A percentile compares a stretch with the other conserved stretches of the same genome.
These are phyloP conservation scores for Trebouxia gelatinosa DNA, from an alignment of 163 green algal genomes.

Conservation along the genomic window DNA sequence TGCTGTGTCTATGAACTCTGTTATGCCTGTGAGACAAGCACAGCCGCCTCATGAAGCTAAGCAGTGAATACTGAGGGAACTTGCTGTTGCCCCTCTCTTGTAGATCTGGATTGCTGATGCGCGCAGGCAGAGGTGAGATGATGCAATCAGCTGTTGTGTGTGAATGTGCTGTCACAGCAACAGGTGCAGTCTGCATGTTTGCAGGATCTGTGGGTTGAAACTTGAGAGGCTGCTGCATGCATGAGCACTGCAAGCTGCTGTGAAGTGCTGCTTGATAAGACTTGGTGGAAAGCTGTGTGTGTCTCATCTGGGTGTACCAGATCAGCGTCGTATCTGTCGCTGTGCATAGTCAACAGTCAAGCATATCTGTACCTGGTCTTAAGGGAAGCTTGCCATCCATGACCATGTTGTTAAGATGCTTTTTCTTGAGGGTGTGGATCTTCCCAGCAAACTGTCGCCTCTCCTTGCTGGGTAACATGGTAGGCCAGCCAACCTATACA, in stretches of 20 bases:
- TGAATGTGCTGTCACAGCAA: background rate
- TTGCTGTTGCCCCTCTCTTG: no score
- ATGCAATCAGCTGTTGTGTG: background rate
- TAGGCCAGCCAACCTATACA: conserved; percentile 50
- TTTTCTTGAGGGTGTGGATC: conserved; percentile 18
- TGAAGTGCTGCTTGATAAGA: no score
- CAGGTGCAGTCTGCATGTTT: background rate
- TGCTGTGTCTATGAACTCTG: conserved; percentile 53
- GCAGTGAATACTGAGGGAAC: no score
- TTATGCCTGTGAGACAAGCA: conserved; percentile 28
- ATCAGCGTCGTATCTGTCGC: no score
- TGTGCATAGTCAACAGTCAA: no score
- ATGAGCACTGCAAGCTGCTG: background rate
- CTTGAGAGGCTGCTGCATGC: background rate
- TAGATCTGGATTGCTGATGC: no score
- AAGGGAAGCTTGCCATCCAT: conserved; percentile 30
- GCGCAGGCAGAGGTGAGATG: background rate
- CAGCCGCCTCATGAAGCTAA: no score
- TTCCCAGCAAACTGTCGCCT: conserved; percentile 48
- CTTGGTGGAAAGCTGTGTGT: no score
- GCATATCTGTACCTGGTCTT: conserved; percentile 20
- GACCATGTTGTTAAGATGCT: conserved; percentile 30
- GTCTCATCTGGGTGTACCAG: no score
- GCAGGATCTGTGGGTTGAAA: background rate
- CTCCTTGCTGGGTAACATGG: conserved; percentile 47